Evolutionary conservation across 1,284 basidiomycete species (phyloP), one percentile per base, ranked within the genome.

Genomic region (Cutaneotrichosporon sp.): DNA sequence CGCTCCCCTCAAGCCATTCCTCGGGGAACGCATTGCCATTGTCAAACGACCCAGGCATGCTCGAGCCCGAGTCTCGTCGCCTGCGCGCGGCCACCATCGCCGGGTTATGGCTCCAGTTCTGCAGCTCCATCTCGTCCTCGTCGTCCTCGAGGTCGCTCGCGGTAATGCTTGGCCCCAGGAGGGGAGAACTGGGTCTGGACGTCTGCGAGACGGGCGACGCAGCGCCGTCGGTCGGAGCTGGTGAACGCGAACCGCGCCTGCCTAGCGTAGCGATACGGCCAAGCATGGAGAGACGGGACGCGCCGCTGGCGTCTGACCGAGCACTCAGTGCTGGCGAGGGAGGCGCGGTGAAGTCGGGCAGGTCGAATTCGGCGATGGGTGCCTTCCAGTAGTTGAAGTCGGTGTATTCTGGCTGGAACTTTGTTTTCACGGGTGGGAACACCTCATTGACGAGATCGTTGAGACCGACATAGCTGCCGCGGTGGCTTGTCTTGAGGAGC

Each of bases 371-470:
- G 43, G 81, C 80, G 9, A 94, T 77, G 0, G 89, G 84, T 1
- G 82, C 66, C 59, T 91, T 86, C 96, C 96, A 99, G 71, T 84
- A 99, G 70, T 96, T 97, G 79, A 97, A 94, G 73, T 98, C 94
- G 17, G 92, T 97, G 71, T 82, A 98, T 71, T 96, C 91, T 1
- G 90, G 84, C 33, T 84, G 82, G 79, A 86, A 86, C 68, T 88
- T 89, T 49, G 85, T 84, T 65, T 90, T 83, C 55, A 97, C 90
- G 0, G 94, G 91, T 24, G 96, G 96, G 79, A 99, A 99, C 86
- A 97, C 94, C 72, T 97, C 93, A 76, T 99, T 93, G 27, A 99
- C 96, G 14, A 98, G 82, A 72, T 98, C 94, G 16, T 94, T 97
- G 91, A 97, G 71, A 41, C 65, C 64, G 27, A 72, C 70, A 42